Percentiles rank a stretch among this genome's conserved stretches.
These are phyloP conservation scores for Westerdykella ornata DNA, from an alignment of 2,329 filamentous ascomycete genomes.

Conservation along the genomic window DNA sequence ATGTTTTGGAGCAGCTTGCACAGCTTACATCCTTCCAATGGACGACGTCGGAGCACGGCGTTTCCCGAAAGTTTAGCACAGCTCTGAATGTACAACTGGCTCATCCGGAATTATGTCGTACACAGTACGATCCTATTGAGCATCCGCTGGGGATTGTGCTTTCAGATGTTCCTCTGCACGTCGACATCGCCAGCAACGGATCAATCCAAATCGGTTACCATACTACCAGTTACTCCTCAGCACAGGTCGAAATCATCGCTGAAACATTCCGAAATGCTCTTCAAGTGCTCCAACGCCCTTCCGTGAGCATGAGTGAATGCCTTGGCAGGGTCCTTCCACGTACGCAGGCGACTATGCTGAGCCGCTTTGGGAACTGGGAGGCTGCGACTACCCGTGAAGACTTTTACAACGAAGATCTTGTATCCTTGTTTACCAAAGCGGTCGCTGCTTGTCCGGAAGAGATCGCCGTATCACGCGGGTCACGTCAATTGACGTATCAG, in stretches of 20 bases:
- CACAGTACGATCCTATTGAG: conserved; percentile 1
- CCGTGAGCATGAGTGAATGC: background rate
- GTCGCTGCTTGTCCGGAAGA: background rate
- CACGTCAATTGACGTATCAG: conserved; percentile 2
- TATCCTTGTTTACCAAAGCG: conserved; percentile 9
- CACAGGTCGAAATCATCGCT: conserved; percentile 1
- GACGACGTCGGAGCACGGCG: conserved; percentile 8
- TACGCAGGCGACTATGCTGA: background rate
- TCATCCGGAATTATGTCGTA: too few species aligned
- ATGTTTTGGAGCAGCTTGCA: conserved; percentile 4
- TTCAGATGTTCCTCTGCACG: conserved; percentile 7
- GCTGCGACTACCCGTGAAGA: conserved; percentile 2
- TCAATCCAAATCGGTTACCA: conserved; percentile 5
- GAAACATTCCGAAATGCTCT: conserved; percentile 1
- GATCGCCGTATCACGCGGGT: conserved; percentile 1
- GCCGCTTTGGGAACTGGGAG: conserved; percentile 10
- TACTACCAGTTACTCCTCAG: background rate
- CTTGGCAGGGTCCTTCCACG: background rate
- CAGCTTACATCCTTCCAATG: conserved; percentile 8
- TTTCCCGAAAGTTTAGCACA: conserved; percentile 6
- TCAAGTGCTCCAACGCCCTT: background rate
- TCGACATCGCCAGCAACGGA: conserved; percentile 4
- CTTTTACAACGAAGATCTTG: conserved; percentile 8
- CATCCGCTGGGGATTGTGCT: conserved; percentile 1
- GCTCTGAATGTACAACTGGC: conserved; percentile 8